Conservation (phyloP, 2,329 filamentous ascomycete genomes). For the Chaetomium globosum region DNA sequence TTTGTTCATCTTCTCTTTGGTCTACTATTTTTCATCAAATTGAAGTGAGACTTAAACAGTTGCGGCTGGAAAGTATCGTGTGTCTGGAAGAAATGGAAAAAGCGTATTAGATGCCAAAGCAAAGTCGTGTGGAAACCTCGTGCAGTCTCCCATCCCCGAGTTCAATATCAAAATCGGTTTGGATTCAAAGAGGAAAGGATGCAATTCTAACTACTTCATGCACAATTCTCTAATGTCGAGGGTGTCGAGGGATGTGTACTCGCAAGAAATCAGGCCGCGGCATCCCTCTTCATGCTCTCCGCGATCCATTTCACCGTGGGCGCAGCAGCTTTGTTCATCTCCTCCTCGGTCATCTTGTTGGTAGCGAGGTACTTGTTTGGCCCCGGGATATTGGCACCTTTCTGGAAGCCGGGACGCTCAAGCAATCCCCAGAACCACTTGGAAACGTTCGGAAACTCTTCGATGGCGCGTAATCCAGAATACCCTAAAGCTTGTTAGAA, state of each 20-base stretch:
- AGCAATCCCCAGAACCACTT: conserved; percentile 11
- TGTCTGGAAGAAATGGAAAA: too few relatives aligned
- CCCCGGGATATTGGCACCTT: conserved; percentile 6
- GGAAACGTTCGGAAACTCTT: conserved; percentile 7
- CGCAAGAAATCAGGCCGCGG: conserved; percentile 1
- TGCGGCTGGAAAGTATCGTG: too few relatives aligned
- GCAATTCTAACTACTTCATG: background rate
- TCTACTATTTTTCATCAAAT: too few relatives aligned
- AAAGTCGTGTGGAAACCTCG: too few relatives aligned
- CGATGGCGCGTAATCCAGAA: conserved; percentile 3
- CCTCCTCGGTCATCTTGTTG: conserved; percentile 12
- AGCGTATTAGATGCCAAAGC: too few relatives aligned
- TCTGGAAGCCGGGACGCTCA: conserved; percentile 8
- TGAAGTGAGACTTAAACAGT: too few relatives aligned
- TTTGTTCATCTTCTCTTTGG: too few relatives aligned
- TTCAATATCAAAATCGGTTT: background rate
- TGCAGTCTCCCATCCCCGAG: background rate
- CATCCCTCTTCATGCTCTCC: conserved; percentile 8
- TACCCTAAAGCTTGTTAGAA: background rate
- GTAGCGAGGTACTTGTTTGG: conserved; percentile 8
- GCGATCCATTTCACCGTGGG: conserved; percentile 9
- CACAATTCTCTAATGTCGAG: background rate
- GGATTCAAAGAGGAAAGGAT: background rate
- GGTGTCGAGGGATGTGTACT: too few relatives aligned
- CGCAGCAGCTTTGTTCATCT: background rate